Conservation (phyloP, 768 basidiomycete species). For the Pleurotus platypus region DNA sequence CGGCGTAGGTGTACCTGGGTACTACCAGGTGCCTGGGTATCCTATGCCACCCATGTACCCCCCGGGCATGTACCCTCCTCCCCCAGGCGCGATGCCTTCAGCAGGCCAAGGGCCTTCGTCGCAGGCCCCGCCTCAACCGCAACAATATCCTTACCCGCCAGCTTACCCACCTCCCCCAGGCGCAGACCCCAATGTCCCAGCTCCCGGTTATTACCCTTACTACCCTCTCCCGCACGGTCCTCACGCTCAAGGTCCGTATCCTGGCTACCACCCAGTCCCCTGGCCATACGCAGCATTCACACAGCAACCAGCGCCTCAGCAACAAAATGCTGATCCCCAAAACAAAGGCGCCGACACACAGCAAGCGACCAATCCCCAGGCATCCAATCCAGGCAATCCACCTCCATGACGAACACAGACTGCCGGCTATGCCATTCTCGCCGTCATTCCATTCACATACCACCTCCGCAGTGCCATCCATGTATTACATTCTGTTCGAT, state of each 20-base stretch:
- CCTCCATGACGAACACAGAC: too few species aligned
- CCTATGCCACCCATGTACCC: constrained; percentile 10
- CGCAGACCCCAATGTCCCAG: constrained; percentile 19
- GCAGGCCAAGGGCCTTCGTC: constrained; percentile 10
- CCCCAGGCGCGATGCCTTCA: constrained; percentile 17
- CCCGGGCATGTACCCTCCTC: constrained; percentile 12
- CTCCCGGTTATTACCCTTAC: constrained; percentile 26
- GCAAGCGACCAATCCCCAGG: background rate
- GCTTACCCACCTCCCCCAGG: constrained; percentile 17
- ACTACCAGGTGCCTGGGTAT: constrained; percentile 22
- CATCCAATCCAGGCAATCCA: too few species aligned
- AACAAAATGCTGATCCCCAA: background rate
- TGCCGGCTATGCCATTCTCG: too few species aligned
- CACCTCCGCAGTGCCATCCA: too few species aligned
- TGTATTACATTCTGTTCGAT: too few species aligned
- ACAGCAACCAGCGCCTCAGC: background rate
- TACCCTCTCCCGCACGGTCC: constrained; percentile 23
- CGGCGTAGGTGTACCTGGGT: constrained; percentile 22
- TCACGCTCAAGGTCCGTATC: constrained; percentile 23
- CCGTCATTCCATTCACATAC: too few species aligned
- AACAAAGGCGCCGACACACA: background rate
- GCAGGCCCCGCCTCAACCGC: background rate
- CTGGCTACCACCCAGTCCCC: constrained; percentile 23
- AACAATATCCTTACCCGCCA: constrained; percentile 2
- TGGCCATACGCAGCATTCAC: background rate